phyloP scores from a whole-genome alignment of 2,329 filamentous ascomycete species.

The Fusarium newnesense region DNA sequence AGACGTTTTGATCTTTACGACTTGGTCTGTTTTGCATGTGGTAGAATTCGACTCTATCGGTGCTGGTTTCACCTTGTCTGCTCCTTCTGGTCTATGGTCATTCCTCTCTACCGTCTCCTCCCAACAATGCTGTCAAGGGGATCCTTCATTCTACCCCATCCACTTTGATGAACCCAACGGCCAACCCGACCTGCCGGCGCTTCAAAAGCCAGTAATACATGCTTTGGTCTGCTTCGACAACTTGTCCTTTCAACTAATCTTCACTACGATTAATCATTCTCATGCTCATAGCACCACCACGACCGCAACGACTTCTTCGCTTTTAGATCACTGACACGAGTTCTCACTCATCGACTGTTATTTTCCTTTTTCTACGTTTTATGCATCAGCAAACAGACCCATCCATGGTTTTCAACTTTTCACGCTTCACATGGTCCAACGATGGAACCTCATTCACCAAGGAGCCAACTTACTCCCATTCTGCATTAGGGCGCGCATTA shows the following conservation, averaged over 20 bases:
- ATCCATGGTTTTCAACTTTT: slow-evolving; percentile 28
- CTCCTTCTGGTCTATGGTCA: slow-evolving; percentile 37
- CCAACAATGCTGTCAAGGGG: slow-evolving; percentile 27
- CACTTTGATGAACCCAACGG: slow-evolving; percentile 23
- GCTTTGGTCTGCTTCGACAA: slow-evolving; percentile 19
- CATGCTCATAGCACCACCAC: slow-evolving; percentile 43
- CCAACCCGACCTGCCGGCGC: slow-evolving; percentile 17
- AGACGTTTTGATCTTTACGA: slow-evolving; percentile 43
- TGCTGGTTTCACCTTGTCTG: slow-evolving; percentile 44
- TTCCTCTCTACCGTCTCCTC: slow-evolving; percentile 16
- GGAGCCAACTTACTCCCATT: slow-evolving; percentile 25
- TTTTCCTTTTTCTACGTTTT: slow-evolving; percentile 34
- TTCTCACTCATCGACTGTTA: slow-evolving; percentile 35
- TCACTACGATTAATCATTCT: slow-evolving; percentile 35
- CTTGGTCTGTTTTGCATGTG: slow-evolving; percentile 45
- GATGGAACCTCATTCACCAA: slow-evolving; percentile 33
- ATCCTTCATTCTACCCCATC: slow-evolving; percentile 13
- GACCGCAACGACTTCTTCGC: slow-evolving; percentile 44
- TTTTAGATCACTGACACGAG: slow-evolving; percentile 42
- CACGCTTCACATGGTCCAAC: slow-evolving; percentile 33
- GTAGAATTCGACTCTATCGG: slow-evolving; percentile 34
- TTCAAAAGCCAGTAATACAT: slow-evolving; percentile 29
- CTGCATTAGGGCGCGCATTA: slow-evolving; percentile 39
- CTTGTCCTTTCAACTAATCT: slow-evolving; percentile 24
- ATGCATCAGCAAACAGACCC: slow-evolving; percentile 37